Conservation (phyloP, 352 stramenopile genomes). For the Globisporangium echinulatum region DNA sequence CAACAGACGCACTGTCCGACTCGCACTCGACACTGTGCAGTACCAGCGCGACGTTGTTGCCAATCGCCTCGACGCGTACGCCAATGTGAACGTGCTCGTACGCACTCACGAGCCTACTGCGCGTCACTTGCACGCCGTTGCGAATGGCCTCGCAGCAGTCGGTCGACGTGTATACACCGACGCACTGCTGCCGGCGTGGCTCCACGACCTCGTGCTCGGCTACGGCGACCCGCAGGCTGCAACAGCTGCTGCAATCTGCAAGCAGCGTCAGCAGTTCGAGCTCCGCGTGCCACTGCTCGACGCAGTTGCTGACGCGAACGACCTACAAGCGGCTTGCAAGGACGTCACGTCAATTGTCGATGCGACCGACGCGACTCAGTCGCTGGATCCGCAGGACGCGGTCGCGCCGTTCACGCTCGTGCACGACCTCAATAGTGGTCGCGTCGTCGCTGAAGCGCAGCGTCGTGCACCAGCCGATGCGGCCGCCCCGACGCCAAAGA, state of each 20-base stretch:
- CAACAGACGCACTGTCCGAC: constrained; percentile 81
- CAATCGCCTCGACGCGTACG: constrained; percentile 58
- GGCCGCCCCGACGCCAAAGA: constrained; percentile 37
- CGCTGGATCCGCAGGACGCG: constrained; percentile 26
- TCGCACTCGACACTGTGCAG: constrained; percentile 91
- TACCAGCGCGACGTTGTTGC: constrained; percentile 90
- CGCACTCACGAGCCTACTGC: constrained; percentile 16
- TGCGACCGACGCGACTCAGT: constrained; percentile 19
- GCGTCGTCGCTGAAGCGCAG: constrained; percentile 30
- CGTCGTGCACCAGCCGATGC: constrained; percentile 7
- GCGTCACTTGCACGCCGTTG: too few relatives aligned
- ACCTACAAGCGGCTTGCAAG: constrained; percentile 36
- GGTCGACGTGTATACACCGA: constrained; percentile 34
- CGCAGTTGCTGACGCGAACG: constrained; percentile 35
- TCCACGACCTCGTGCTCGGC: constrained; percentile 93
- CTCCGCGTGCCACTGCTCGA: constrained; percentile 32
- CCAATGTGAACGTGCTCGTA: constrained; percentile 93
- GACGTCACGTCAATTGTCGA: constrained; percentile 27
- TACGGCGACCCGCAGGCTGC: constrained; percentile 87
- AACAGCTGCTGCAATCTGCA: constrained; percentile 60
- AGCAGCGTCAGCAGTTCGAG: constrained; percentile 26
- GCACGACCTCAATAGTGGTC: constrained; percentile 21
- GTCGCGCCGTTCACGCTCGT: constrained; percentile 49
- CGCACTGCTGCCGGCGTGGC: constrained; percentile 85
- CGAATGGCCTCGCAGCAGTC: too few relatives aligned